phyloP scores from a whole-genome alignment of 352 stramenopile species.

The Phytophthora rubi region DNA sequence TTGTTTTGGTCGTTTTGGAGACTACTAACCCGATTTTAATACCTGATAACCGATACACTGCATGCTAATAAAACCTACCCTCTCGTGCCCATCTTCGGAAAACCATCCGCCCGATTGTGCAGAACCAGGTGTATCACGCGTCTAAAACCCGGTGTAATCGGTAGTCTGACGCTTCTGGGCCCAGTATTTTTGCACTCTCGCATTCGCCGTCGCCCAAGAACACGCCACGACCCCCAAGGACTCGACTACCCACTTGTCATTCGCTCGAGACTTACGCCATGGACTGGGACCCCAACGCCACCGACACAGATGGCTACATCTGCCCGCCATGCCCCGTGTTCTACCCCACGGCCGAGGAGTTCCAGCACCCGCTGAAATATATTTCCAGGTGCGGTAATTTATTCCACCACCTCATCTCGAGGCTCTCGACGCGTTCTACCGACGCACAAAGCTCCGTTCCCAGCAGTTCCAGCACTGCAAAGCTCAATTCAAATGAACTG shows the following conservation, averaged over 20 bases:
- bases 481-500: not conserved
- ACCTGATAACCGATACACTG: not conserved
- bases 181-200: slow-evolving; percentile 39
- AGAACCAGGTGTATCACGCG: not conserved
- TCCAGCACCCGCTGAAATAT: slow-evolving; percentile 92
- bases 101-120: not conserved
- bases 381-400: slow-evolving; percentile 89
- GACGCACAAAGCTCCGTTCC: not conserved
- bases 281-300: slow-evolving; percentile 72
- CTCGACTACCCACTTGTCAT: not conserved
- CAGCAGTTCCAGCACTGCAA: slow-evolving; percentile 3
- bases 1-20: slow-evolving; percentile 8
- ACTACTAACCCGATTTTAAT: slow-evolving; percentile 26
- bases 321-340: slow-evolving; percentile 88
- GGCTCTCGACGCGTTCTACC: slow-evolving; percentile 10
- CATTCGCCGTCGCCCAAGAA: slow-evolving; percentile 29
- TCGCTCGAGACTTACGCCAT: slow-evolving; percentile 31
- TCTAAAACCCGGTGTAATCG: slow-evolving; percentile 7
- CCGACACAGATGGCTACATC: slow-evolving; percentile 74
- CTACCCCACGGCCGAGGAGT: slow-evolving; percentile 87
- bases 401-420: slow-evolving; percentile 20
- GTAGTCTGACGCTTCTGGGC: not conserved
- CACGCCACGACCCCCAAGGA: not conserved
- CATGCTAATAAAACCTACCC: not conserved
- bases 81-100: not conserved